phyloP scores from a whole-genome alignment of 805 yeast species.

The Lipomyces yamadae region DNA sequence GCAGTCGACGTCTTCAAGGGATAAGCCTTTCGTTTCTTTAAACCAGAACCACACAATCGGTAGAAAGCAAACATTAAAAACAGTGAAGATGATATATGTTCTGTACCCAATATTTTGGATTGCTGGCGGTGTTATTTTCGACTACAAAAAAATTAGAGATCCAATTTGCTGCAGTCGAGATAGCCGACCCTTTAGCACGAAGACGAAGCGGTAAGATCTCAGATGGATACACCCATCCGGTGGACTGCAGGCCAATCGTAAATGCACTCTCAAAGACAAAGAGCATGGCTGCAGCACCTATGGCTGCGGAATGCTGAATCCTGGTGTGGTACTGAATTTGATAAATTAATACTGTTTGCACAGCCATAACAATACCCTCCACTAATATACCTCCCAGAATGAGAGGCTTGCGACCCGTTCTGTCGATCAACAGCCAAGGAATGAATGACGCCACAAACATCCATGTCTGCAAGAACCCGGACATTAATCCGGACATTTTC shows the following conservation, averaged over 20 bases:
- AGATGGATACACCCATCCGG: conserved; percentile 26
- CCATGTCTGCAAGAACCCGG: conserved; percentile 27
- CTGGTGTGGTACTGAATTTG: conserved; percentile 24
- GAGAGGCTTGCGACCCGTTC: conserved; percentile 59
- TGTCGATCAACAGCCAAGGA: conserved; percentile 62
- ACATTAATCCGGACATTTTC: conserved; percentile 21
- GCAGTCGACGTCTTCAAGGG: conserved; percentile 40
- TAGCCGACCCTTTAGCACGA: conserved; percentile 18
- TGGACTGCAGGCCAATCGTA: conserved; percentile 30
- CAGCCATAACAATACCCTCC: conserved; percentile 28
- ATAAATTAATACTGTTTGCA: conserved; percentile 22
- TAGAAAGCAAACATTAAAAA: conserved; percentile 48
- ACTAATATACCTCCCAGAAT: conserved; percentile 30
- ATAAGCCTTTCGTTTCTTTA: conserved; percentile 44
- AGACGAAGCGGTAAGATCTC: conserved; percentile 24
- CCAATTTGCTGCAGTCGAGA: conserved; percentile 29
- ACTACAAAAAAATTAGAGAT: conserved; percentile 21
- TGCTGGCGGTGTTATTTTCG: conserved; percentile 59
- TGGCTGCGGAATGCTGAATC: conserved; percentile 17
- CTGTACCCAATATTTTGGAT: conserved; percentile 56
- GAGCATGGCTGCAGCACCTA: conserved; percentile 31
- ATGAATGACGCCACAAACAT: conserved; percentile 57
- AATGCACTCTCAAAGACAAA: conserved; percentile 29
- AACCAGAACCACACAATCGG: conserved; percentile 20
- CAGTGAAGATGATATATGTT: conserved; percentile 66